Base-by-base conservation (phyloP, 768 basidiomycete species). In the Rhizopogon roseolus region DNA sequence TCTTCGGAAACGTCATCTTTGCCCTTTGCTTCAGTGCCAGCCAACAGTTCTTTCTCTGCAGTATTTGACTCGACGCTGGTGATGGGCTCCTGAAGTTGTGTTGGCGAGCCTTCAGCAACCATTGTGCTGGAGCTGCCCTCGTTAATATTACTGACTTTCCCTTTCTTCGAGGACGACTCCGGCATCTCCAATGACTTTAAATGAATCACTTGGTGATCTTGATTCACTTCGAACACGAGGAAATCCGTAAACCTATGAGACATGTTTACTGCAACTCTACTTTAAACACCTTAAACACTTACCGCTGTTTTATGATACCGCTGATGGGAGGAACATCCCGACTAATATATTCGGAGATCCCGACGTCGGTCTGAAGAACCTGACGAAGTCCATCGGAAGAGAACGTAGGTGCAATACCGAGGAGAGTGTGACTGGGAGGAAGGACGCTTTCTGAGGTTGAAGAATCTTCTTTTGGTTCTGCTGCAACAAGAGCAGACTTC, bases 261-360 rank as follows among this genome's bases (percentile, higher is more conserved):
- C 19, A 25, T 49, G 34, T 49, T 54, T 17, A n/a, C 50, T 37
- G 17, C 41, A 49, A 42, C 42, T 44, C 48, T 34, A 48, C 6
- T n/a, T 10, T 36, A 34, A 5, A 45, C 32, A 25, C 29, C 16
- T 22, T 22, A 32, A 54, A 17, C 11, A 64, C 80, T 57, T 54
- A 93, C 95, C 96, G 79, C 73, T 98, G 96, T 71, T 98, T 98
- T 69, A 98, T 98, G 63, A 98, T 96, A 5, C 92, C 96, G 49
- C 86, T 80, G 58, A 98, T 84, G 64, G 81, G 81, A 4, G 85
- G 78, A 22, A 88, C 79, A 55, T 81, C 81, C 10, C 76, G 76
- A 17, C 81, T 81, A 58, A 94, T 80, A 67, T 94, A 96, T 65
- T 92, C 86, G 5, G 90, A 88, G 40, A 98, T 95, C 2, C 94